These are phyloP conservation scores for Fusarium torulosum DNA, from an alignment of 2,329 filamentous ascomycete species.

Conservation along the genomic window DNA sequence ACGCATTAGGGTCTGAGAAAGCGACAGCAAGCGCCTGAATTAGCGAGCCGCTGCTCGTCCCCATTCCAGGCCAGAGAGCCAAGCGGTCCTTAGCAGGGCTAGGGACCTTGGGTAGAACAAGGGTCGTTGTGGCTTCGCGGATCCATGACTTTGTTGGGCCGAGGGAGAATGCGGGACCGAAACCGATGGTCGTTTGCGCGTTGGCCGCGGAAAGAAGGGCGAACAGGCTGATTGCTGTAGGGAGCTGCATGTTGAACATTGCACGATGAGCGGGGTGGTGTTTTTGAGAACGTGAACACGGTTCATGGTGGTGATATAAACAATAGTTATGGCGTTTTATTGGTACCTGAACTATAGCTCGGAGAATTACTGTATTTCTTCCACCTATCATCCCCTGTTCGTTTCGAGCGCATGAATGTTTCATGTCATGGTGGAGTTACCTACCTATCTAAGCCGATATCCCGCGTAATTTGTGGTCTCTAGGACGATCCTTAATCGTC, in stretches of 20 bases:
- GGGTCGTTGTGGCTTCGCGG: constrained; percentile 29
- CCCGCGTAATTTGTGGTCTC: background rate
- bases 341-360: background rate
- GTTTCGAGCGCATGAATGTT: background rate
- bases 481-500: background rate
- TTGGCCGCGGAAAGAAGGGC: background rate
- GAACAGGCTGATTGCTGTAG: constrained; percentile 2
- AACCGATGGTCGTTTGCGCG: constrained; percentile 12
- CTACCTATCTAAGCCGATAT: background rate
- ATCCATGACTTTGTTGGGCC: constrained; percentile 37
- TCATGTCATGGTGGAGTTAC: background rate
- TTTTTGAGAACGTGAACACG: too few relatives aligned
- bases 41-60: constrained; percentile 27
- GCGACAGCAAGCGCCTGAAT: constrained; percentile 37
- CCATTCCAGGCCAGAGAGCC: constrained; percentile 37
- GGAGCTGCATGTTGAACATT: constrained; percentile 9
- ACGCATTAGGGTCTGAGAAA: constrained; percentile 28
- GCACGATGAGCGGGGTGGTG: too few relatives aligned
- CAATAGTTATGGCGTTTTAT: too few relatives aligned
- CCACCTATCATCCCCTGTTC: background rate
- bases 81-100: constrained; percentile 25
- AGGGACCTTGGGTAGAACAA: constrained; percentile 28
- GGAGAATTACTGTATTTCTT: background rate
- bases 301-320: too few relatives aligned
- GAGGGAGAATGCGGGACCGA: constrained; percentile 33